These are phyloP conservation scores for Stagonosporopsis tanaceti DNA, from an alignment of 2,329 filamentous ascomycete species.

Conservation along the genomic window DNA sequence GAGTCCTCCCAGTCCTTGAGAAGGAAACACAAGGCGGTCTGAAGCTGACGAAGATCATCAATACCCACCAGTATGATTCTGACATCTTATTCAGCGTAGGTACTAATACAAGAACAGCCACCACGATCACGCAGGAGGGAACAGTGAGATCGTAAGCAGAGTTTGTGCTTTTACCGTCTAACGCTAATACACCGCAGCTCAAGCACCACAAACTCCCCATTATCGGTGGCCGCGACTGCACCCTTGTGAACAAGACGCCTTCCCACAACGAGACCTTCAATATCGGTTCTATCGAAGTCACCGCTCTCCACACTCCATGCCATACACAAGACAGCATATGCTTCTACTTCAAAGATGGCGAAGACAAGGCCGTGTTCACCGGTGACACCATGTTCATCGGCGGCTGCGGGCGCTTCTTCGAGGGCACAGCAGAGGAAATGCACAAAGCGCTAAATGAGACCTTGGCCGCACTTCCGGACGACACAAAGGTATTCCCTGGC, in stretches of 20 bases:
- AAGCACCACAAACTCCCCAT: constrained; percentile 73
- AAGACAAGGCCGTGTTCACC: constrained; percentile 84
- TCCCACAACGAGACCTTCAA: constrained; percentile 78
- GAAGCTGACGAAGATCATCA: constrained; percentile 88
- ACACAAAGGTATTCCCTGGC: constrained; percentile 92
- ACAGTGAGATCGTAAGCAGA: constrained; percentile 72
- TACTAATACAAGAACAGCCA: constrained; percentile 67
- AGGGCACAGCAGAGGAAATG: constrained; percentile 86
- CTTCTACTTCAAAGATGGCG: constrained; percentile 85
- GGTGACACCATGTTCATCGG: constrained; percentile 96
- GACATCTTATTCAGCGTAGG: too few species aligned
- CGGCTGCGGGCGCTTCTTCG: constrained; percentile 95
- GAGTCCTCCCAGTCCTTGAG: constrained; percentile 72
- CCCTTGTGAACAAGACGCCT: constrained; percentile 79
- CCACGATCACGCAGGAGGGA: constrained; percentile 93
- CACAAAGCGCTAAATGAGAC: constrained; percentile 89
- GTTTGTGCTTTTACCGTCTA: background rate
- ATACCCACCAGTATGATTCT: constrained; percentile 86
- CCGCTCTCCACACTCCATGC: constrained; percentile 92
- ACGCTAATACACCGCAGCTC: constrained; percentile 52
- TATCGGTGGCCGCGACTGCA: constrained; percentile 87
- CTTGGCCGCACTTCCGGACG: constrained; percentile 80
- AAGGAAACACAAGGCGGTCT: constrained; percentile 77
- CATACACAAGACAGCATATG: constrained; percentile 99
- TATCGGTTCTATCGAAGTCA: constrained; percentile 83